Base-by-base conservation (phyloP, 2,329 filamentous ascomycete species). In the Penicillium occitanis region DNA sequence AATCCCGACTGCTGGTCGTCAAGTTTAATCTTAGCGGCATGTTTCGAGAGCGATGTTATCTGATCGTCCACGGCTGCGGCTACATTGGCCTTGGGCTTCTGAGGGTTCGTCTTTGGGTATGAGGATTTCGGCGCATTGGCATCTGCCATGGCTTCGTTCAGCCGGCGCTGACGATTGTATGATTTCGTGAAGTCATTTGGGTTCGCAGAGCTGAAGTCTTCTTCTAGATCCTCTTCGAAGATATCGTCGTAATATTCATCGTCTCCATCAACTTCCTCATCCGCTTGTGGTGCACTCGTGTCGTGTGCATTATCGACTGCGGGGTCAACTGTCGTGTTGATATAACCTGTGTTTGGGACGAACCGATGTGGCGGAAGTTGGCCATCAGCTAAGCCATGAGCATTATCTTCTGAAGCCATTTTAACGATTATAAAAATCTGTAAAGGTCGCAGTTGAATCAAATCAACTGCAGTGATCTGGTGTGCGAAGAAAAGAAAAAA, bases 1-100 rank as follows among this genome's bases (percentile, higher is more conserved):
- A 86, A 76, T 0, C 85, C 85, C 30, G 85, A 81, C 66, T 85
- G 82, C 17, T 83, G 73, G 69, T 85, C 86, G 74, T 93, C 91
- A 35, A 97, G 85, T 61, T 90, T 88, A 71, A 98, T 91, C 81
- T 96, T 96, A 67, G 86, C 86, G 0, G 93, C 93, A 82, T 97
- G 92, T 71, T 90, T 90, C 37, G 92, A 88, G 44, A 98, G 84
- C n/a, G 89, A 89, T 4, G 90, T 88, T 63, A 97, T 90, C 72
- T 97, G 92, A 74, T 97, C 93, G 76, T 97, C 92, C 63, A 97
- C 85, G 28, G 88, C 90, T 28, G 91, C 86, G 68, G 87, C 85
- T 0, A 91, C 93, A 78, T 97, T 97, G 55, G 91, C 88, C 0
- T 86, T 86, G 6, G 92, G 91, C 73, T 90, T 91, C 75, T 93